A percentile compares a stretch with the other conserved stretches of the same genome.
Evolutionary conservation across 139 green algal genomes (phyloP).

Genomic region (Parachlorella kessleri): DNA sequence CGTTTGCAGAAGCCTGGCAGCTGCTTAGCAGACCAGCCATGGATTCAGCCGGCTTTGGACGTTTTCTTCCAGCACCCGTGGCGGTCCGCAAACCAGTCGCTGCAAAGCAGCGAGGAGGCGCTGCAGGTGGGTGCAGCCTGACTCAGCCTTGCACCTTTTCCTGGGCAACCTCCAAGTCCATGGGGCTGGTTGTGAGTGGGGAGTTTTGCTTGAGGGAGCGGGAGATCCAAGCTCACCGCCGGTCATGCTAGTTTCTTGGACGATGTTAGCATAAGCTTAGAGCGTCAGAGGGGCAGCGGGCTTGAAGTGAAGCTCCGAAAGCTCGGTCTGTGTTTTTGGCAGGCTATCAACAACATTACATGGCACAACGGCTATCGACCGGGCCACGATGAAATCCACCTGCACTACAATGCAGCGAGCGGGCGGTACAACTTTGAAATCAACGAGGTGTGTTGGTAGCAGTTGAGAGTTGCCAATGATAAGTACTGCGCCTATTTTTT

Average conservation of each 20-base stretch:
- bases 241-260: background rate
- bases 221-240: background rate
- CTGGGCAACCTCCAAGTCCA: background rate
- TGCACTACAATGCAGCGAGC: conserved; percentile 9
- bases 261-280: background rate
- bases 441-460: conserved; percentile 12
- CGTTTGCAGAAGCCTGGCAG: background rate
- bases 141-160: no score
- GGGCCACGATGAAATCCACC: conserved; percentile 9
- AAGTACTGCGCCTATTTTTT: no score
- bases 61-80: conserved; percentile 17
- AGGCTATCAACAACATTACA: background rate
- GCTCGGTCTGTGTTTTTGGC: no score
- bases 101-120: conserved; percentile 25
- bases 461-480: no score
- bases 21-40: conserved; percentile 30
- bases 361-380: conserved; percentile 21
- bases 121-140: no score
- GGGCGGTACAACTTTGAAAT: conserved; percentile 7
- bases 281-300: background rate
- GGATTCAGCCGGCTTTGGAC: conserved; percentile 35
- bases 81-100: conserved; percentile 7
- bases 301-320: background rate
- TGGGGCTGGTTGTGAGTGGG: conserved; percentile 4
- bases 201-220: background rate